Evolutionary conservation across 805 yeast species (phyloP), one percentile per base, ranked within the genome.

Genomic region (Sungouiozyma ichnusensis): DNA sequence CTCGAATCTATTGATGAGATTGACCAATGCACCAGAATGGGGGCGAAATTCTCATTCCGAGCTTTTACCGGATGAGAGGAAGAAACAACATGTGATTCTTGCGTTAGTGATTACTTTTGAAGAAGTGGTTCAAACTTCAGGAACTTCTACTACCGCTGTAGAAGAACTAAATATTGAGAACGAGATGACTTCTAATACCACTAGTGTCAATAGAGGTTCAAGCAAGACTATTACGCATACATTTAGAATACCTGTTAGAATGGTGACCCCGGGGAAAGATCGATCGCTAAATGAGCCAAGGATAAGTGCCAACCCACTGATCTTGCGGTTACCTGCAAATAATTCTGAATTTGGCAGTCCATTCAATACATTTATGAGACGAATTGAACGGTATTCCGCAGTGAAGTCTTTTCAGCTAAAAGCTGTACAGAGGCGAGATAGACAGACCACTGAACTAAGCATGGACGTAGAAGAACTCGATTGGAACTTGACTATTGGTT

Each of bases 221-320:
- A 51, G 46, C 29, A 58, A 56, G 43, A 63, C 74, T 2, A 69
- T 84, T 15, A 71, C 73, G 46, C 86, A 81, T 52, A 72, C 83
- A 6, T 77, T 79, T 51, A 76, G 77, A 39, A 73, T 88, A 16
- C 90, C 94, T 0, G 84, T 84, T 1, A 66, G 78, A 49, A 65
- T 84, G 35, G 53, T 83, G 43, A 72, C 77, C 44, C 68, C 66
- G 47, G 72, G 69, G 14, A 76, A 73, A 45, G 79, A 76, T 43
- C 69, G 69, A 13, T 54, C 69, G 38, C 64, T 76, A 8, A 64
- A 68, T 16, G 92, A 83, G 53, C 95, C 95, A 0, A 74, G 71
- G 51, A 61, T 79, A 36, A 67, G 68, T 20, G 33, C 33, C 6
- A 18, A n/a, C 14, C 44, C 44, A 11, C 33, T 80, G 55, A 66